Base-by-base conservation (phyloP, 2,329 filamentous ascomycete species). In the Aspergillus brunneoviolaceus region DNA sequence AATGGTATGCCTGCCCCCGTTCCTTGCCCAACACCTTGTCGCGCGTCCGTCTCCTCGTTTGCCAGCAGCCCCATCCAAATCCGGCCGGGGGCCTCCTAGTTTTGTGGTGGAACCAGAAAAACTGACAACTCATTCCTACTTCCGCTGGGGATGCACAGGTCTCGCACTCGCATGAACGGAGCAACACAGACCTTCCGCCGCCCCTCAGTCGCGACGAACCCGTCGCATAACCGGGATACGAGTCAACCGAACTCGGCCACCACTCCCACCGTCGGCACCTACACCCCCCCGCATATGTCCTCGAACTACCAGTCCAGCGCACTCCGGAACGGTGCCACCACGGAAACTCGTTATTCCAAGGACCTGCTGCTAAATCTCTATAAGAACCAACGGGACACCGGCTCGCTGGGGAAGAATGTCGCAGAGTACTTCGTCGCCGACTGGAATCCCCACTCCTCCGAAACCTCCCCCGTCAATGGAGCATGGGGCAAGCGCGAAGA, bases 401-500 rank as follows among this genome's bases (percentile, higher is more conserved):
- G 82, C 50, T 76, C 76, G 57, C 80, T 85, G 63, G 82, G 82
- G 55, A 83, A 86, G 61, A 85, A 88, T 64, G 79, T 92, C 45
- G 83, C 88, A 50, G 81, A 82, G 62, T 82, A 96, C 59, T 93
- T 89, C 71, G 84, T 89, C 68, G 82, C 87, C 58, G 87, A 87
- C 62, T 97, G 92, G 92, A 88, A 91, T 73, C 91, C 92, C 29
- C 85, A 87, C 60, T 7, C 39, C 4, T 42, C 39, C 16, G 79
- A 86, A 47, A 92, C 92, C 67, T 87, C 88, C 33, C 69, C 72
- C 70, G 82, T 66, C 68, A 85, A 75, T 77, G 87, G 74, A 27
- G 84, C 85, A 57, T 96, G 92, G 92, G 90, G 90, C 55, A 92
- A 93, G 75, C 84, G 82, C 67, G 85, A 85, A 60, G 92, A 97